A percentile compares a stretch with the other conserved stretches of the same genome.
phyloP scores from a whole-genome alignment of 2,329 filamentous ascomycete species.

The Coniochaeta sp. region DNA sequence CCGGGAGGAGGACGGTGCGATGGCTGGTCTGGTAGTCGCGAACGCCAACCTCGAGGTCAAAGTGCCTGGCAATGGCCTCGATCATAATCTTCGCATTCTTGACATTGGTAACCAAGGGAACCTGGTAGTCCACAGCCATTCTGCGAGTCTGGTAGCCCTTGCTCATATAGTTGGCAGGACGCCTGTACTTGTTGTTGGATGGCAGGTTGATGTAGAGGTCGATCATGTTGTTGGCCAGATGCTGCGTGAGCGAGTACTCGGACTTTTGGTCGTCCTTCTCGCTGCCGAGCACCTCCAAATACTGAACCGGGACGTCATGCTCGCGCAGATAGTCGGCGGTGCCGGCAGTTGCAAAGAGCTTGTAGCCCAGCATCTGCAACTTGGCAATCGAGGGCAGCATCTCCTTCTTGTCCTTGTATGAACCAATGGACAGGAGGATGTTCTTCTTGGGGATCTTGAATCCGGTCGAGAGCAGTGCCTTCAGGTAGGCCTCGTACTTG shows the following conservation, averaged over 20 bases:
- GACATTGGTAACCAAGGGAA: constrained; percentile 94
- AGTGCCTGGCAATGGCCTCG: constrained; percentile 87
- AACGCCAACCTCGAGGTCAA: constrained; percentile 72
- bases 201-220: constrained; percentile 98
- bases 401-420: constrained; percentile 96
- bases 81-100: constrained; percentile 98
- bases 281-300: constrained; percentile 77
- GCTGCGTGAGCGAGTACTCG: constrained; percentile 94
- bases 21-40: constrained; percentile 92
- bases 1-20: constrained; percentile 64
- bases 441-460: constrained; percentile 96
- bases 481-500: constrained; percentile 97
- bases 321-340: constrained; percentile 95
- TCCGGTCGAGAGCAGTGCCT: constrained; percentile 89
- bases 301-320: constrained; percentile 86
- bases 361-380: constrained; percentile 85
- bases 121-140: constrained; percentile 97
- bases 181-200: constrained; percentile 95
- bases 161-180: constrained; percentile 97
- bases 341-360: constrained; percentile 91
- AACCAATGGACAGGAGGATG: constrained; percentile 89
- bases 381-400: constrained; percentile 90
- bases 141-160: constrained; percentile 93
- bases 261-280: constrained; percentile 80
- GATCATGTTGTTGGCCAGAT: constrained; percentile 95